These are phyloP conservation scores for Wilhelminamyces savonicus DNA, from an alignment of 805 yeast genomes.

Conservation along the genomic window DNA sequence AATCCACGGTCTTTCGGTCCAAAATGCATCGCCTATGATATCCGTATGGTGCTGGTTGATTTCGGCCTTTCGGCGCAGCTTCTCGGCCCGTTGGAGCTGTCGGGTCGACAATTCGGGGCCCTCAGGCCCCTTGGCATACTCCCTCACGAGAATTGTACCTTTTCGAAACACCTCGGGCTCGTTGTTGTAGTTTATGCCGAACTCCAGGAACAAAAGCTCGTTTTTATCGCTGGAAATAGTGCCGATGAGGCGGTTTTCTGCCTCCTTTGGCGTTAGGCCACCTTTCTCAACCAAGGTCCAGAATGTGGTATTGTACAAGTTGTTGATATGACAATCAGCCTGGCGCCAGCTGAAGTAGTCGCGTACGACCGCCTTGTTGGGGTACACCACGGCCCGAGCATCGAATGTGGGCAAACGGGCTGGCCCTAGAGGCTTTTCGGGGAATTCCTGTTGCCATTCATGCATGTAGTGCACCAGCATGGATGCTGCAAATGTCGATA, in stretches of 20 bases:
- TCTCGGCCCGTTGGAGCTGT: slow-evolving; percentile 45
- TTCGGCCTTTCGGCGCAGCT: slow-evolving; percentile 42
- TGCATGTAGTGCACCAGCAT: slow-evolving; percentile 72
- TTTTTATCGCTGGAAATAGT: slow-evolving; percentile 81
- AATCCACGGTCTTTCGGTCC: slow-evolving; percentile 47
- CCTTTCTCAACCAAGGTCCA: slow-evolving; percentile 79
- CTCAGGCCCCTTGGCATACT: slow-evolving; percentile 16
- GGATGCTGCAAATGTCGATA: slow-evolving; percentile 74
- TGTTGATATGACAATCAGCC: slow-evolving; percentile 94
- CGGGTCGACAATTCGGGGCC: slow-evolving; percentile 23
- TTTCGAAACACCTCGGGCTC: slow-evolving; percentile 85
- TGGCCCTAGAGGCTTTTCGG: slow-evolving; percentile 39
- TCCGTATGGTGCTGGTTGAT: slow-evolving; percentile 50
- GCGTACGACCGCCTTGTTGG: slow-evolving; percentile 50
- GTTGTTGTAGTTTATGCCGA: slow-evolving; percentile 83
- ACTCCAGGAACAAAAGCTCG: slow-evolving; percentile 72
- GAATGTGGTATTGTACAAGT: slow-evolving; percentile 86
- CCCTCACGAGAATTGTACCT: slow-evolving; percentile 64
- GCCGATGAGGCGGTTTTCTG: slow-evolving; percentile 72
- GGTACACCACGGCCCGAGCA: slow-evolving; percentile 84
- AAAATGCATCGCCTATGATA: slow-evolving; percentile 57
- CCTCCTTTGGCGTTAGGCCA: slow-evolving; percentile 66
- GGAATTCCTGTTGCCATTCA: slow-evolving; percentile 60
- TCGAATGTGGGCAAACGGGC: slow-evolving; percentile 80
- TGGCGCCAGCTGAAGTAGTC: slow-evolving; percentile 95